Evolutionary conservation across 495 filamentous ascomycete genomes (phyloP), one percentile per base, ranked within the genome.

Genomic region (Penicillium ucsense): DNA sequence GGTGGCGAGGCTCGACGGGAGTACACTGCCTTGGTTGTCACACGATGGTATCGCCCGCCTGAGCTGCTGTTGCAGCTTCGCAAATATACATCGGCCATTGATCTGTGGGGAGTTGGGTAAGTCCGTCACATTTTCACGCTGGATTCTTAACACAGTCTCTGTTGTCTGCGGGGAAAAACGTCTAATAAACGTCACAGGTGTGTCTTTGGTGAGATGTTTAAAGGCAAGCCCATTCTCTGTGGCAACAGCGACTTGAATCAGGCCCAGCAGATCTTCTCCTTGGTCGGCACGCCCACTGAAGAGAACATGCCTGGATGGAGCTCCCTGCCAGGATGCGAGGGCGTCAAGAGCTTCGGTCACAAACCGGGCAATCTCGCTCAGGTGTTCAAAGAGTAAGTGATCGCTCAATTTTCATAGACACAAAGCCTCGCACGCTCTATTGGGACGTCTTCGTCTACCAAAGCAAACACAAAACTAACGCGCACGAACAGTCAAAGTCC

Each of bases 181-280:
- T 20, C 20, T 20, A 20, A 20, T 20, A 20, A 57, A 54, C 47
- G 5, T 12, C 35, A 9, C 52, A 91, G 88, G 31, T 96, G 92
- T 61, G 89, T 99, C 8, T 96, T 99, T 63, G 92, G 89, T 31
- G 92, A 99, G 65, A 99, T 99, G 92, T 86, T 97, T 50, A 82
- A 87, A 54, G 81, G 89, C 42, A 94, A 88, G 60, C 92, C 92
- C 0, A 96, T 99, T 40, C 77, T 99, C 28, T 80, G 88, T 3
- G 92, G 92, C 4, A 87, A 80, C 46, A 94, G 84, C 58, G 92
- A 99, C 60, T 66, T 79, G 5, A 85, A 97, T 57, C 92, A 99
- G 66, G 79, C 89, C 36, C 81, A 92, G 8, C 78, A 91, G 41
- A 95, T 97, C 45, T 99, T 95, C 56, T 82, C 85, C 46, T 78